Evolutionary conservation across 106 monocot genomes (phyloP).

Genomic region (Xerophyta viscosa): DNA sequence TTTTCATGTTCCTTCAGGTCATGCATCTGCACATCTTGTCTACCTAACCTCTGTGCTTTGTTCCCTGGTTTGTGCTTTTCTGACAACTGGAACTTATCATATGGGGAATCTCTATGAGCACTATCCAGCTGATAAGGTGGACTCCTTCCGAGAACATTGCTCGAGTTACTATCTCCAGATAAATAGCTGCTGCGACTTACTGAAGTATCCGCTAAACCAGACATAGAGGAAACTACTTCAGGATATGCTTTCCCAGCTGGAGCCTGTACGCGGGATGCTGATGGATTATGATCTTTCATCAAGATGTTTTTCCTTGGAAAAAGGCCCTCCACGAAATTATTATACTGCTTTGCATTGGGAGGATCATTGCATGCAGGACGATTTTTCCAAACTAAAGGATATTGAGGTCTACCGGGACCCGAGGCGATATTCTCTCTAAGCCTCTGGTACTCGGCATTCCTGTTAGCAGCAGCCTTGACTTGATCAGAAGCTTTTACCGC

Average conservation of each 20-base stretch:
- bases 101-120: slow-evolving; percentile 10
- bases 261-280: slow-evolving; percentile 29
- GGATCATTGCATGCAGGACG: slow-evolving; percentile 68
- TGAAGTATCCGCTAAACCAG: slow-evolving; percentile 9
- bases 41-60: slow-evolving; percentile 9
- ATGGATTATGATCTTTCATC: slow-evolving; percentile 31
- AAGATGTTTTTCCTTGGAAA: slow-evolving; percentile 51
- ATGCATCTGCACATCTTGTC: slow-evolving; percentile 4
- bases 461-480: slow-evolving; percentile 30
- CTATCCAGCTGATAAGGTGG: slow-evolving; percentile 6
- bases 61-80: slow-evolving; percentile 9
- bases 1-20: slow-evolving; percentile 20
- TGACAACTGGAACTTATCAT: slow-evolving; percentile 21
- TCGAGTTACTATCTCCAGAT: slow-evolving; percentile 18
- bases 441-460: slow-evolving; percentile 45
- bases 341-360: slow-evolving; percentile 36
- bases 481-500: slow-evolving; percentile 27
- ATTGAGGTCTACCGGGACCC: slow-evolving; percentile 62
- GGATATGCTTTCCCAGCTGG: slow-evolving; percentile 20
- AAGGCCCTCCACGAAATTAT: slow-evolving; percentile 41
- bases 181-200: slow-evolving; percentile 4
- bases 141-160: slow-evolving; percentile 12
- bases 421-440: slow-evolving; percentile 51
- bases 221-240: slow-evolving; percentile 17
- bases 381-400: slow-evolving; percentile 80